Conservation (phyloP, 768 basidiomycete species). For the Psilocybe azurescens region DNA sequence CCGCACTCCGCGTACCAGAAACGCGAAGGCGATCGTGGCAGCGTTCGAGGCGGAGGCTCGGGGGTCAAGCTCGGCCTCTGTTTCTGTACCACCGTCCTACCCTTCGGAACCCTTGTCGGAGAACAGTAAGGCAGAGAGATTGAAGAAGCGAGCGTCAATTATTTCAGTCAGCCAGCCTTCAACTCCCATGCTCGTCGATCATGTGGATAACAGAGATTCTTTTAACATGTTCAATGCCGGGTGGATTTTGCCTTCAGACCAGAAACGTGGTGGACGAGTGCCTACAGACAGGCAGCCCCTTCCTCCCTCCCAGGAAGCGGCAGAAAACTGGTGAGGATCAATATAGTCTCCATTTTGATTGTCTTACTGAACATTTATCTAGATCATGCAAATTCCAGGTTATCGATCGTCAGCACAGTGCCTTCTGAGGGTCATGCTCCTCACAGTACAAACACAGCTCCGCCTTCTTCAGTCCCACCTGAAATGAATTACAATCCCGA, state of each 20-base stretch:
- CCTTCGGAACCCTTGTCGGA: constrained; percentile 11
- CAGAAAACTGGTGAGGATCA: constrained; percentile 46
- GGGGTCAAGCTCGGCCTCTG: constrained; percentile 14
- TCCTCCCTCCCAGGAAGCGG: constrained; percentile 63
- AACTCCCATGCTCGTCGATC: constrained; percentile 64
- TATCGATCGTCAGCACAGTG: constrained; percentile 52
- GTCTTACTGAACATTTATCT: constrained; percentile 7
- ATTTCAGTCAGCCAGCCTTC: constrained; percentile 32
- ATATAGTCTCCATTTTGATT: constrained; percentile 3
- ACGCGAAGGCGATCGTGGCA: constrained; percentile 44
- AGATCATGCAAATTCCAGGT: constrained; percentile 46
- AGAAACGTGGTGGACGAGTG: constrained; percentile 63
- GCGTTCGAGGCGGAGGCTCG: constrained; percentile 44
- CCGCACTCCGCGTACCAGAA: constrained; percentile 55
- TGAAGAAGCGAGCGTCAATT: constrained; percentile 36
- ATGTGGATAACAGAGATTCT: constrained; percentile 71
- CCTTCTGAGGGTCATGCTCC: constrained; percentile 52
- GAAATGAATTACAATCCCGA: constrained; percentile 21
- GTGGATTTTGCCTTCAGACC: constrained; percentile 84
- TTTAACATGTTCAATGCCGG: constrained; percentile 87
- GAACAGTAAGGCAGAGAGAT: constrained; percentile 5
- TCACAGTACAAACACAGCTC: constrained; percentile 22
- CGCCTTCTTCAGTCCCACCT: constrained; percentile 25
- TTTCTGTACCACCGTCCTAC: neutral
- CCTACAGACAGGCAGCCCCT: constrained; percentile 47